phyloP scores from a whole-genome alignment of 2,329 filamentous ascomycete genomes.

The Pseudogymnoascus sp. region DNA sequence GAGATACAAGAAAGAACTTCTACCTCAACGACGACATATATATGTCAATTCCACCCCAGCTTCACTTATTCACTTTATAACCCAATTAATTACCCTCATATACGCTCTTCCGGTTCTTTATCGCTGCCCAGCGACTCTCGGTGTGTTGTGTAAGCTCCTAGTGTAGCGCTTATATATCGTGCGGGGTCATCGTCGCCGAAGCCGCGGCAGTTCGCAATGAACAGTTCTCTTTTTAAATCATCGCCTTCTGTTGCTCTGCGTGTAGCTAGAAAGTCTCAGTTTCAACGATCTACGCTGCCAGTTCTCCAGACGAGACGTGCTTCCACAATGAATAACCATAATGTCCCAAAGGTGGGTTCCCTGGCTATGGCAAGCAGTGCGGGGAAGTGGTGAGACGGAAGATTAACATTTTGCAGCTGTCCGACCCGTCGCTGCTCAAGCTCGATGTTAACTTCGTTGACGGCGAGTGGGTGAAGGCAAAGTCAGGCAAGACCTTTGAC shows the following conservation, averaged over 20 bases:
- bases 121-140: neutral
- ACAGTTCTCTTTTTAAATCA: neutral
- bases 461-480: conserved; percentile 80
- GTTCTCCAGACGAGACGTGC: conserved; percentile 5
- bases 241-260: neutral
- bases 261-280: neutral
- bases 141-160: neutral
- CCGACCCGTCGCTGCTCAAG: conserved; percentile 76
- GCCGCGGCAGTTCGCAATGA: neutral
- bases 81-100: neutral
- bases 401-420: conserved; percentile 44
- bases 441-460: conserved; percentile 76
- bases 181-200: neutral
- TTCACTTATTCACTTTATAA: neutral
- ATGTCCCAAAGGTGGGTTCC: conserved; percentile 9
- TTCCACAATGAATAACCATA: conserved; percentile 10
- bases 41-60: neutral
- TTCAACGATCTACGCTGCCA: conserved; percentile 10
- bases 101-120: neutral
- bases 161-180: neutral
- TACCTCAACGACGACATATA: conserved; percentile 3
- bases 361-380: neutral
- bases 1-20: neutral
- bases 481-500: conserved; percentile 85
- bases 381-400: neutral